Base-by-base conservation (phyloP, 2,329 filamentous ascomycete genomes). In the Aureobasidium pullulans region DNA sequence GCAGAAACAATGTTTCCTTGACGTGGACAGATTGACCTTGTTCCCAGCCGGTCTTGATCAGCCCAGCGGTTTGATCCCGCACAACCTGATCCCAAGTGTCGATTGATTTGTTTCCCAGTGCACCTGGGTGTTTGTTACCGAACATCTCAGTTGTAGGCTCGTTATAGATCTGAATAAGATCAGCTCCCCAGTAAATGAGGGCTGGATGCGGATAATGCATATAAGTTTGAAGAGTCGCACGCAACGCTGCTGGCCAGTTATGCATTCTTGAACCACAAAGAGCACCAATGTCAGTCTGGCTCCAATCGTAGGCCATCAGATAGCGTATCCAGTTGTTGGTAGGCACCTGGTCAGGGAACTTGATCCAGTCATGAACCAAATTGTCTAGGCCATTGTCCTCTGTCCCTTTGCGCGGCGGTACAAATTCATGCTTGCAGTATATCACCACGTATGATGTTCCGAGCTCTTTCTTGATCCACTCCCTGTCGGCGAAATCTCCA, bases 391-490 rank as follows among this genome's bases (percentile, higher is more conserved):
- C 10, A 6, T 31, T 15, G n/a, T 28, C 2, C 2, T 37, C 31
- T 11, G 11, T 19, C 11, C 6, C 19, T n/a, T 36, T 6, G 8
- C 3, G 3, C 4, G 31, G 40, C n/a, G n/a, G n/a, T n/a, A n/a
- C n/a, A n/a, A n/a, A 57, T 9, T 46, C 32, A 13, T 57, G 52
- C 19, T 44, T 44, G 32, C 52, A 57, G 16, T 57, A 57, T n/a
- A 57, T 57, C 19, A 57, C 32, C 7, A 46, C 11, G 13, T 57
- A 46, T 46, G 11, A n/a, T 29, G 10, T 15, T 16, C 52, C 52
- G 9, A 57, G 40, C 52, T 57, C 29, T 57, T 57, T 57, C 52
- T 57, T 57, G 10, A 37, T 36, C 52, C 52, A 57, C 4, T 57
- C 40, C 16, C 40, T 57, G 11, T 37, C 9, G 5, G 40, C 52